Conservation (phyloP, 805 yeast genomes). For the Candida sphagnicola region DNA sequence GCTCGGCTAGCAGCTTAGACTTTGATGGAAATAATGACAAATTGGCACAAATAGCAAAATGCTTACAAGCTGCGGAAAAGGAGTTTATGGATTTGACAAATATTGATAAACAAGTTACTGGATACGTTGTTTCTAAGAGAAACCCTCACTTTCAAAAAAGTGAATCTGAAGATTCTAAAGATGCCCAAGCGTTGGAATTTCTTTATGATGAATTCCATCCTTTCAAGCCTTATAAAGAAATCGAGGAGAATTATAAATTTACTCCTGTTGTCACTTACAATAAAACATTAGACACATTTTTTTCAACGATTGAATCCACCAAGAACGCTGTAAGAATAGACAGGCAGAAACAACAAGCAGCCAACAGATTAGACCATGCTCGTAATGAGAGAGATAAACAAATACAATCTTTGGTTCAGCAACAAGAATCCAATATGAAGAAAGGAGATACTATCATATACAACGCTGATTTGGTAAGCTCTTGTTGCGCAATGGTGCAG, state of each 20-base stretch:
- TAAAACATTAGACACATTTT: constrained; percentile 75
- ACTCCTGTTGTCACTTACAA: constrained; percentile 61
- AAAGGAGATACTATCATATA: constrained; percentile 73
- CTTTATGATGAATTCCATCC: constrained; percentile 70
- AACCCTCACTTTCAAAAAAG: constrained; percentile 48
- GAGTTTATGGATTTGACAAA: constrained; percentile 37
- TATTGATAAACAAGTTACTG: constrained; percentile 37
- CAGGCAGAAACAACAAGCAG: constrained; percentile 72
- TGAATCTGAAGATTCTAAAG: constrained; percentile 23
- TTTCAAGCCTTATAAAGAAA: constrained; percentile 47
- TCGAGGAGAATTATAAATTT: constrained; percentile 26
- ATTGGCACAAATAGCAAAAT: constrained; percentile 28
- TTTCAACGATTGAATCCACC: constrained; percentile 79
- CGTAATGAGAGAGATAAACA: constrained; percentile 67
- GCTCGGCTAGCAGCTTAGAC: constrained; percentile 35
- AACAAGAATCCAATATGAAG: constrained; percentile 58
- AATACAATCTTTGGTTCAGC: constrained; percentile 57
- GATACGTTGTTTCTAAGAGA: constrained; percentile 60
- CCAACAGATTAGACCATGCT: constrained; percentile 70
- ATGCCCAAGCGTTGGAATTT: constrained; percentile 36
- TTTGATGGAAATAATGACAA: constrained; percentile 21
- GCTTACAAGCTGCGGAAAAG: constrained; percentile 46
- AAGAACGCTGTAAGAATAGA: constrained; percentile 72
- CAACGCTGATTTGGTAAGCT: constrained; percentile 67
- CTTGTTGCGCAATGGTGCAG: constrained; percentile 66